phyloP scores from a whole-genome alignment of 192 early-diverging fungal genomes.

The Coemansia sp. region DNA sequence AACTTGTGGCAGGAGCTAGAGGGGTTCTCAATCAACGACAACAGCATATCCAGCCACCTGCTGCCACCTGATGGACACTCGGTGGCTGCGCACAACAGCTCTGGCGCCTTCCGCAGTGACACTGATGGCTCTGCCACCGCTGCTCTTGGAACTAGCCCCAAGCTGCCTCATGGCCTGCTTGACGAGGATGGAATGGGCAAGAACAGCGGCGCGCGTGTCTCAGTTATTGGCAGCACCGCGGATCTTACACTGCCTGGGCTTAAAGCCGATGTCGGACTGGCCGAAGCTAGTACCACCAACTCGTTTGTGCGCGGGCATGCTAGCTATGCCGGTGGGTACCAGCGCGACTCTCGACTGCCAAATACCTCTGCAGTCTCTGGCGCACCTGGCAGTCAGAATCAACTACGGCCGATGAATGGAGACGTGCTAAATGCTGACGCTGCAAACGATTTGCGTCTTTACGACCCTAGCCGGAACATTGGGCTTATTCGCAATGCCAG shows the following conservation, averaged over 20 bases:
- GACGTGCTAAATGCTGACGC: slow-evolving; percentile 10
- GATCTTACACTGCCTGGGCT: slow-evolving; percentile 9
- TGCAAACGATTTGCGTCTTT: slow-evolving; percentile 19
- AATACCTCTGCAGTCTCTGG: neutral
- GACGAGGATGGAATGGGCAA: slow-evolving; percentile 37
- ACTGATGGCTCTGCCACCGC: neutral
- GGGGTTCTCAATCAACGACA: slow-evolving; percentile 44
- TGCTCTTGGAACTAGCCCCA: slow-evolving; percentile 41
- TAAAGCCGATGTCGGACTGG: neutral
- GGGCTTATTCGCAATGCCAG: slow-evolving; percentile 45
- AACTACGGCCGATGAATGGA: slow-evolving; percentile 4
- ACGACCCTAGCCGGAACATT: slow-evolving; percentile 28
- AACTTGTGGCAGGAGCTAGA: slow-evolving; percentile 52
- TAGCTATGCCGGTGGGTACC: neutral
- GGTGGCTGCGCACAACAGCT: slow-evolving; percentile 30
- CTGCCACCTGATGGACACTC: slow-evolving; percentile 28
- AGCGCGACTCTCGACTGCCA: neutral
- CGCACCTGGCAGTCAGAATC: neutral
- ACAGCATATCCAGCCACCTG: slow-evolving; percentile 8
- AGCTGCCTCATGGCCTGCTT: slow-evolving; percentile 47
- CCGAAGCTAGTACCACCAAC: neutral
- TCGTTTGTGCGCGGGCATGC: slow-evolving; percentile 5
- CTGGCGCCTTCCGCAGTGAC: slow-evolving; percentile 34
- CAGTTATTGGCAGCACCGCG: slow-evolving; percentile 11
- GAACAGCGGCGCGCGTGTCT: neutral